Evolutionary conservation across 768 basidiomycete species (phyloP), one percentile per base, ranked within the genome.

Genomic region (Tulasnella sp.): DNA sequence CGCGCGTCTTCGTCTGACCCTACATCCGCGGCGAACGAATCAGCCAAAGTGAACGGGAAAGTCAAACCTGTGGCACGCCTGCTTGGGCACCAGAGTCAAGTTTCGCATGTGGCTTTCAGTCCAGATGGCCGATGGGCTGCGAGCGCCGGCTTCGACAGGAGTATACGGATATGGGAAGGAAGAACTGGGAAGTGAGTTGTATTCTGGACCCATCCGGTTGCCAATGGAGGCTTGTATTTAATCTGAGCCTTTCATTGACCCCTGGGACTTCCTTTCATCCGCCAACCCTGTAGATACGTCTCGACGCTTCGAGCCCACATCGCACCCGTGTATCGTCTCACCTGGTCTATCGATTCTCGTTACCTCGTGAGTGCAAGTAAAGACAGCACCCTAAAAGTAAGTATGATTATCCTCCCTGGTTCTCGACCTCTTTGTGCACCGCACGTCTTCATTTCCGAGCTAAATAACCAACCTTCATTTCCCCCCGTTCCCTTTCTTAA

Each of bases 291-390:
- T 54, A 95, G 94, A 82, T 99, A 96, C 81, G 88, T 97, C 22
- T 93, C 94, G 34, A 93, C 92, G 34, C 85, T 97, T 52, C 85
- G 97, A 36, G 97, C 97, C 0, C 97, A 99, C 81, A 92, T 99
- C 19, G 94, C 92, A 8, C 91, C 94, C 12, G 97, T 99, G 17
- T 99, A 99, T 82, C 87, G 97, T 52, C 86, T 99, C 42, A 90
- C 95, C 3, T 99, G 97, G 97, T 96, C 93, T 12, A 92, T 94
- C 4, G 97, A 99, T 85, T 92, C 93, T 64, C 84, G 97, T 78
- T 87, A 96, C 87, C 84, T 99, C 37, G 90, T 98, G 75, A 96
- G 93, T 78, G 96, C 97, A 6, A 96, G 93, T 81, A 98, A 97
- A 83, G 97, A 99, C 83, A 91, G 91, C 72, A 99, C 97, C 0